phyloP scores from a whole-genome alignment of 2,329 filamentous ascomycete species.

The Alternaria sp. region DNA sequence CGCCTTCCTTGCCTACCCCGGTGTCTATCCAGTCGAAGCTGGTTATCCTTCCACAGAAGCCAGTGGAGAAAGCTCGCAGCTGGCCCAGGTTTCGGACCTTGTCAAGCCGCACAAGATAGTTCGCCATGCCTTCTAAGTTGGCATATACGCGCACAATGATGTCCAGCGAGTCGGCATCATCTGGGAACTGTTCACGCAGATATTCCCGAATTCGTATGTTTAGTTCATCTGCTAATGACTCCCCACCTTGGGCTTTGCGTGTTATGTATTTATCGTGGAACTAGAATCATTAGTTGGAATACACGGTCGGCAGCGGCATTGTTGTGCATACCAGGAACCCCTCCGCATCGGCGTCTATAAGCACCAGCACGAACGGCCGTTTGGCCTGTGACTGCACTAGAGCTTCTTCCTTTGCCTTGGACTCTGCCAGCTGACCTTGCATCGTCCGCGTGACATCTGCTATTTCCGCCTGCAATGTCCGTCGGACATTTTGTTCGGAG shows the following conservation, averaged over 20 bases:
- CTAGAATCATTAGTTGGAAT: constrained; percentile 22
- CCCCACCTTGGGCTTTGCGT: constrained; percentile 46
- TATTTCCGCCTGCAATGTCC: constrained; percentile 46
- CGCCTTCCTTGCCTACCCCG: constrained; percentile 48
- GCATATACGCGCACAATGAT: constrained; percentile 48
- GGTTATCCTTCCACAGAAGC: constrained; percentile 48
- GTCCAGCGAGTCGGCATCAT: constrained; percentile 47
- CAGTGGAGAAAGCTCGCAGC: constrained; percentile 46
- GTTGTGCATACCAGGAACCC: constrained; percentile 42
- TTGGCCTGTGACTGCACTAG: constrained; percentile 44
- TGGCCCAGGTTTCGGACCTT: constrained; percentile 48
- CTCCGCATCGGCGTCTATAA: constrained; percentile 50
- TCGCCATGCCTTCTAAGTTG: constrained; percentile 50
- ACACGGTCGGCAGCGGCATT: background rate
- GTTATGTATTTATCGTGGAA: constrained; percentile 51
- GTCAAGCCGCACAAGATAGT: constrained; percentile 46
- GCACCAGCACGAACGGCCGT: constrained; percentile 47
- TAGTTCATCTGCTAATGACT: constrained; percentile 47
- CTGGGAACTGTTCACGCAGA: constrained; percentile 40
- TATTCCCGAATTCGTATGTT: constrained; percentile 46
- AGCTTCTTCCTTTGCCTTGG: constrained; percentile 40
- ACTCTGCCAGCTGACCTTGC: constrained; percentile 27
- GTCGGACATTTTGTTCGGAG: constrained; percentile 49
- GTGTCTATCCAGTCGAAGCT: constrained; percentile 50
- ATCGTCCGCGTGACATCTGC: constrained; percentile 17